Conservation (phyloP, 2,329 filamentous ascomycete genomes). For the Neocatenulostroma microsporum region DNA sequence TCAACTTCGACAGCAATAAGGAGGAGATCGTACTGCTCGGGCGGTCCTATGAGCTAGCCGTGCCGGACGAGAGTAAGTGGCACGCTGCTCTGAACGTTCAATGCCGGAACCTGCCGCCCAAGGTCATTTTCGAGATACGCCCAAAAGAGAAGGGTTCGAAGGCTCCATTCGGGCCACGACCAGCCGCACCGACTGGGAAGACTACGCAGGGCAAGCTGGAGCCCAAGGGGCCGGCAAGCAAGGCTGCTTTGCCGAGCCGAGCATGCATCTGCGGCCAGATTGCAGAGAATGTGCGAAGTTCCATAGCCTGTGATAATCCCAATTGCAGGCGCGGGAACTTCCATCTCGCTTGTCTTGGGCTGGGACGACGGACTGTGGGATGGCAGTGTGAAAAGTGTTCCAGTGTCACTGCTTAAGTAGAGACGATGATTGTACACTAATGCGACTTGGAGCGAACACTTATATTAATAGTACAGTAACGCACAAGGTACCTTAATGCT, state of each 20-base stretch:
- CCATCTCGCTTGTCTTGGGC: constrained; percentile 19
- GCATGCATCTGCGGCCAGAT: constrained; percentile 3
- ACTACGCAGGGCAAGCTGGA: constrained; percentile 1
- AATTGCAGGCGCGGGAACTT: constrained; percentile 16
- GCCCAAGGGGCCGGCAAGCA: background rate
- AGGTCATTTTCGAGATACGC: too few relatives aligned
- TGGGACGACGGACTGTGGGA: constrained; percentile 6
- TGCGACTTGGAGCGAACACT: too few relatives aligned
- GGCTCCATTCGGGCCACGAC: too few relatives aligned
- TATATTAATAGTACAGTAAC: too few relatives aligned
- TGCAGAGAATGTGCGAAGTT: background rate
- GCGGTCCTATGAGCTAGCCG: background rate
- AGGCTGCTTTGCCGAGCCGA: background rate
- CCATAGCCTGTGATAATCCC: constrained; percentile 17
- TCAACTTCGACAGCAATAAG: background rate
- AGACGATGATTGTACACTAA: too few relatives aligned
- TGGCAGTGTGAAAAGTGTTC: constrained; percentile 21
- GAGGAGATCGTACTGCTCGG: background rate
- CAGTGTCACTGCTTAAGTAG: too few relatives aligned
- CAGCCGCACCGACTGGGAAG: too few relatives aligned
- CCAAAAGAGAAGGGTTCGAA: too few relatives aligned
- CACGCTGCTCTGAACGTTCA: too few relatives aligned
- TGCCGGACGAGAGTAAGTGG: too few relatives aligned
- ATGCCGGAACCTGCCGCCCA: too few relatives aligned
- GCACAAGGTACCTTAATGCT: too few relatives aligned